Evolutionary conservation across 1,284 basidiomycete genomes (phyloP).

Genomic region (Agaricales sp.): DNA sequence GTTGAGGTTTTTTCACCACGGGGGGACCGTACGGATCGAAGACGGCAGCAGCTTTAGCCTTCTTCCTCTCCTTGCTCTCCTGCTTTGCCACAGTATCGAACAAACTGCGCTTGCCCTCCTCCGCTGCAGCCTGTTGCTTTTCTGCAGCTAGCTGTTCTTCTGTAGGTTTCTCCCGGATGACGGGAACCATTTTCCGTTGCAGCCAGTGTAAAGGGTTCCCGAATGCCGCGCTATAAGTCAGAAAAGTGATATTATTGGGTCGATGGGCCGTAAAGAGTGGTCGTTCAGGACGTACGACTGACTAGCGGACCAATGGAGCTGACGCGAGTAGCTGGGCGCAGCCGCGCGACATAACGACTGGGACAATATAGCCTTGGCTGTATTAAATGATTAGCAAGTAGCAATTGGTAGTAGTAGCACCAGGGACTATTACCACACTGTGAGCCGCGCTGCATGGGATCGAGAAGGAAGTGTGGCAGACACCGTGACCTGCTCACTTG

Average conservation of each 20-base stretch:
- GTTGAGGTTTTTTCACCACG: slow-evolving; percentile 1
- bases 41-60: slow-evolving; percentile 8
- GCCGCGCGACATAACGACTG: background rate
- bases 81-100: slow-evolving; percentile 36
- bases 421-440: background rate
- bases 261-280: slow-evolving; percentile 3
- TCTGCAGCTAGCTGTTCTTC: slow-evolving; percentile 40
- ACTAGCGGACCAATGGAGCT: slow-evolving; percentile 3
- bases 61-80: slow-evolving; percentile 12
- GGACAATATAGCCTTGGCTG: background rate
- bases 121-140: slow-evolving; percentile 34
- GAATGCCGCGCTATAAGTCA: slow-evolving; percentile 25
- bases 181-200: slow-evolving; percentile 42
- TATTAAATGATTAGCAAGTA: background rate
- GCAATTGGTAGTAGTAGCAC: too few relatives aligned
- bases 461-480: background rate
- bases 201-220: slow-evolving; percentile 57
- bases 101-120: slow-evolving; percentile 42
- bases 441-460: background rate
- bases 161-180: slow-evolving; percentile 32
- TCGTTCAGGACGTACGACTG: slow-evolving; percentile 30
- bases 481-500: background rate
- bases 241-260: background rate
- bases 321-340: background rate
- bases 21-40: slow-evolving; percentile 6